Base-by-base conservation (phyloP, 78 protist species). In the Dictyostelium firmibasis region DNA sequence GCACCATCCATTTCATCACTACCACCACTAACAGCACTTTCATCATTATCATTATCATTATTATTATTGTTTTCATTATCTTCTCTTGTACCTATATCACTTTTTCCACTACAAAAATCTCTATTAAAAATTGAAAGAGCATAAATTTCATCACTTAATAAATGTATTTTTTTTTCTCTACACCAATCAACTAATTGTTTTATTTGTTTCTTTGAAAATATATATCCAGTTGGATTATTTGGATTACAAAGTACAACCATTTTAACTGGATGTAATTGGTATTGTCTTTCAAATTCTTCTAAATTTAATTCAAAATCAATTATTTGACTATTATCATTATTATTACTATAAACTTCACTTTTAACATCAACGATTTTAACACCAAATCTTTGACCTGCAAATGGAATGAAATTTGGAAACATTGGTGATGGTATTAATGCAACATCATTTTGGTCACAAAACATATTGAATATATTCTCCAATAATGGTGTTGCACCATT, bases 131-230 rank as follows among this genome's bases (percentile, higher is more conserved):
- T 82, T 2, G 96, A 93, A 3, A 85, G 75, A 38, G 89, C 84
- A 74, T 93, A 93, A 85, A 93, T 93, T 31, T 93, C 96, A 74
- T 93, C 96, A n/a, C 75, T 36, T n/a, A 93, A 25, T 27, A 93
- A 31, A 50, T 93, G 96, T 27, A 93, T 36, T 7, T 76, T 43
- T 23, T 79, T 50, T 23, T 20, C 27, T 14, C 72, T 36, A 23
- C 91, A 79, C 84, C 91, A 93, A 9, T 69, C 87, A 38, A 93
- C 38, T 0, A 83, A 11, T 18, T 29, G 2, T 7, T 33, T n/a
- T 23, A 93, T 33, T 77, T 84, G 86, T 11, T 93, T 79, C 6
- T 14, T 18, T 10, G 64, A 14, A 29, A 60, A 62, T 41, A 93
- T 57, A n/a, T 33, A 36, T 4, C 96, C 96, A 38, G 86, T 86